phyloP scores from a whole-genome alignment of 495 filamentous ascomycete species.

The Hypoxylon lenormandii region DNA sequence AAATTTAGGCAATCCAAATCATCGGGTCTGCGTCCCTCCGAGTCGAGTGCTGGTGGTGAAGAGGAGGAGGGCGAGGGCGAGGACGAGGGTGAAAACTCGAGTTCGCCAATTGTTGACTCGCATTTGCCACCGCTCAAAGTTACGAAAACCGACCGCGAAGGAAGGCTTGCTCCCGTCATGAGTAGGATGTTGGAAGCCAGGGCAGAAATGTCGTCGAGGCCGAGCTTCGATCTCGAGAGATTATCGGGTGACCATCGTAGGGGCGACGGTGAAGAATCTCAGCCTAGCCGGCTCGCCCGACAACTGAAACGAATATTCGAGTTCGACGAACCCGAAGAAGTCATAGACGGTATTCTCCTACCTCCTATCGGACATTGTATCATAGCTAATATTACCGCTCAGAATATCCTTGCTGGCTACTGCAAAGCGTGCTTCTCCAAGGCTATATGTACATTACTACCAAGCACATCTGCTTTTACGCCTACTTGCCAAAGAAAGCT shows the following conservation, averaged over 20 bases:
- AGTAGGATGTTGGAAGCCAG: conserved; percentile 86
- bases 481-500: conserved; percentile 91
- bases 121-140: conserved; percentile 44
- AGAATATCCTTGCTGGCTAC: conserved; percentile 94
- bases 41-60: conserved; percentile 21
- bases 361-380: background rate
- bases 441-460: conserved; percentile 97
- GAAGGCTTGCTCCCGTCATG: conserved; percentile 74
- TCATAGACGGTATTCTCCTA: conserved; percentile 72
- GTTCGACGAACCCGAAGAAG: conserved; percentile 83
- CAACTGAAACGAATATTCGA: conserved; percentile 88
- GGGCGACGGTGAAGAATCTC: conserved; percentile 52
- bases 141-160: conserved; percentile 49
- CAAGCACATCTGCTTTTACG: conserved; percentile 95
- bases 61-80: conserved; percentile 33
- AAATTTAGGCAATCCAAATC: conserved; percentile 54
- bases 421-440: conserved; percentile 91
- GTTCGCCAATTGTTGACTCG: conserved; percentile 24
- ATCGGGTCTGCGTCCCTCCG: conserved; percentile 41
- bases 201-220: conserved; percentile 69
- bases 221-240: conserved; percentile 65
- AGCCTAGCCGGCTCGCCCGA: conserved; percentile 68
- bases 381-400: conserved; percentile 20
- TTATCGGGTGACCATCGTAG: conserved; percentile 54
- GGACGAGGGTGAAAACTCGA: conserved; percentile 16